Conservation (phyloP, 2,329 filamentous ascomycete genomes). For the Hypoxylon sp. region DNA sequence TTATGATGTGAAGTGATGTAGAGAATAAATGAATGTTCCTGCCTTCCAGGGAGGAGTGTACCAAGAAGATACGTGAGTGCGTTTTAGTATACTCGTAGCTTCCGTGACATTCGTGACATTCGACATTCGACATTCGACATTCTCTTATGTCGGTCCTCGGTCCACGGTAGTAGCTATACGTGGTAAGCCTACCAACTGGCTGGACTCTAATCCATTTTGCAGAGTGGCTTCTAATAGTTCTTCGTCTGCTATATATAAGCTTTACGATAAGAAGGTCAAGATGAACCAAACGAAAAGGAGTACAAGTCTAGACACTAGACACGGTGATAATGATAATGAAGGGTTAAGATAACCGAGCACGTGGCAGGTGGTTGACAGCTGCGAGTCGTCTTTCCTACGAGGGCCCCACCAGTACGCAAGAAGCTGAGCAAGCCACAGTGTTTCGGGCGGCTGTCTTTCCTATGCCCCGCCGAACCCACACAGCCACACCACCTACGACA, state of each 20-base stretch:
- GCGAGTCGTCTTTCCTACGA: background rate
- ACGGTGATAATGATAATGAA: background rate
- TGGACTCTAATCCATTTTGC: background rate
- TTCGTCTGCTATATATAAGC: background rate
- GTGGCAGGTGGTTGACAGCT: background rate
- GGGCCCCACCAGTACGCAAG: background rate
- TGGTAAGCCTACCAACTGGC: background rate
- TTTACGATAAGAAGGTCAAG: background rate
- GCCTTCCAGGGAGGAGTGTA: background rate
- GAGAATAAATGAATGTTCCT: background rate
- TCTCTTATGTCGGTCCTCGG: background rate
- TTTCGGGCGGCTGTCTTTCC: background rate
- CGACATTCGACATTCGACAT: too few relatives aligned
- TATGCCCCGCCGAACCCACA: conserved; percentile 28
- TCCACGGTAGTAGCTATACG: background rate
- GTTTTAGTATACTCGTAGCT: background rate
- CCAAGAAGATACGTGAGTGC: background rate
- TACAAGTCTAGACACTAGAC: background rate
- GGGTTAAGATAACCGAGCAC: background rate
- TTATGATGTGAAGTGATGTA: background rate
- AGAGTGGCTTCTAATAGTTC: background rate
- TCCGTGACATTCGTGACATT: too few relatives aligned
- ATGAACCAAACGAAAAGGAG: background rate
- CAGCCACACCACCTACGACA: conserved; percentile 4
- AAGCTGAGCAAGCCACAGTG: background rate